Evolutionary conservation across 225 moss, liverwort and hornwort species (phyloP).

Genomic region (Physcomitrium patens): DNA sequence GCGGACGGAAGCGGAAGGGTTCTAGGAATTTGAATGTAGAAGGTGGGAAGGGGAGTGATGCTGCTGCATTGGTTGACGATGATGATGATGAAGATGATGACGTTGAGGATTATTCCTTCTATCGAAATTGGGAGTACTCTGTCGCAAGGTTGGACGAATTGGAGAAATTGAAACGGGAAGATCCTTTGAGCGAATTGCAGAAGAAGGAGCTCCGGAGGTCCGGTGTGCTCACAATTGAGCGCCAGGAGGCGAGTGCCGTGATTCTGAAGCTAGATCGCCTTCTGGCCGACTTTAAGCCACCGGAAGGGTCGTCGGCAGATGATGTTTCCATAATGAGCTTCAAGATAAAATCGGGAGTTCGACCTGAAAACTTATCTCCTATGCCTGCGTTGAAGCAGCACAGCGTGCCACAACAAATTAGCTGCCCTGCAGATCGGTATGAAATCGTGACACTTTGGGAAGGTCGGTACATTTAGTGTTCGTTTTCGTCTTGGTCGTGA

Average conservation of each 20-base stretch:
- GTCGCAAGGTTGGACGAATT: constrained; percentile 36
- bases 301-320: background rate
- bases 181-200: constrained; percentile 15
- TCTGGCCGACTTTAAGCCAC: constrained; percentile 30
- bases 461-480: background rate
- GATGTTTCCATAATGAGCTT: background rate
- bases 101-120: constrained; percentile 6
- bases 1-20: constrained; percentile 27
- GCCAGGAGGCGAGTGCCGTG: constrained; percentile 30
- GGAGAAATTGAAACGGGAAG: constrained; percentile 21
- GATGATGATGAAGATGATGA: constrained; percentile 23
- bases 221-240: constrained; percentile 43
- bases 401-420: constrained; percentile 16
- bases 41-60: constrained; percentile 8
- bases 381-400: constrained; percentile 7
- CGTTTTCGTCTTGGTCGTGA: background rate
- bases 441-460: background rate
- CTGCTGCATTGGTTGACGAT: constrained; percentile 13
- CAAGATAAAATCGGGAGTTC: constrained; percentile 15
- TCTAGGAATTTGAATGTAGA: constrained; percentile 16
- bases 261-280: constrained; percentile 45
- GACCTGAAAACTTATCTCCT: background rate
- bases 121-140: constrained; percentile 38
- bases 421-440: constrained; percentile 27
- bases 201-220: constrained; percentile 34